phyloP scores from a whole-genome alignment of 257 asterid species.

The Lantana camara region DNA sequence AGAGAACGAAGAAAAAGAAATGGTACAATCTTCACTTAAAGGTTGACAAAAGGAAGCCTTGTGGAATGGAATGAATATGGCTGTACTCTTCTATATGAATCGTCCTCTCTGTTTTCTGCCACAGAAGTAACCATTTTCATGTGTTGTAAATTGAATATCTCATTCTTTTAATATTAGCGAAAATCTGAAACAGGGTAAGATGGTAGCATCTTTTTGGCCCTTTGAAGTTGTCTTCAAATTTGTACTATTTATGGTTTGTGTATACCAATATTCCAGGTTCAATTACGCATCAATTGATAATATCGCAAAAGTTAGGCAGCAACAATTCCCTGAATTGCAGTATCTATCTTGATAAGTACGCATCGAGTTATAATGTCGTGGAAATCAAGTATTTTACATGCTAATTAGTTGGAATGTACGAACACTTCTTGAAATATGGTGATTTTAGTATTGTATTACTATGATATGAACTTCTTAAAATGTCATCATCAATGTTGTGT shows the following conservation, averaged over 20 bases:
- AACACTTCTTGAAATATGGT: too few relatives aligned
- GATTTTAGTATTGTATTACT: too few relatives aligned
- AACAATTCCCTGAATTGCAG: too few relatives aligned
- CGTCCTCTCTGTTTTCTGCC: constrained; percentile 8
- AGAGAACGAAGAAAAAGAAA: constrained; percentile 70
- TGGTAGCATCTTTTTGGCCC: constrained; percentile 8
- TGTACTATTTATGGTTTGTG: constrained; percentile 11
- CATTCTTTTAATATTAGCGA: constrained; percentile 31
- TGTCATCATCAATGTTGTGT: too few relatives aligned
- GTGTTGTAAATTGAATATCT: constrained; percentile 54
- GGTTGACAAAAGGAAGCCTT: constrained; percentile 87
- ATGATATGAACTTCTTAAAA: too few relatives aligned
- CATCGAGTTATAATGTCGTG: too few relatives aligned
- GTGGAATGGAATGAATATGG: constrained; percentile 45
- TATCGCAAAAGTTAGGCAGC: constrained; percentile 8
- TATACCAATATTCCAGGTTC: constrained; percentile 14
- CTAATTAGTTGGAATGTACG: too few relatives aligned
- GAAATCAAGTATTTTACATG: too few relatives aligned
- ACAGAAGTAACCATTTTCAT: constrained; percentile 21
- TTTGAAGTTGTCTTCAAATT: neutral
- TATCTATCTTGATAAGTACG: too few relatives aligned
- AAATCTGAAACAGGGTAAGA: constrained; percentile 14
- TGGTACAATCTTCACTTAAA: constrained; percentile 88
- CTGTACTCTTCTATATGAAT: constrained; percentile 25
- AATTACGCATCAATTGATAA: constrained; percentile 21